These are phyloP conservation scores for Talaromyces adpressus DNA, from an alignment of 495 filamentous ascomycete species.

Conservation along the genomic window DNA sequence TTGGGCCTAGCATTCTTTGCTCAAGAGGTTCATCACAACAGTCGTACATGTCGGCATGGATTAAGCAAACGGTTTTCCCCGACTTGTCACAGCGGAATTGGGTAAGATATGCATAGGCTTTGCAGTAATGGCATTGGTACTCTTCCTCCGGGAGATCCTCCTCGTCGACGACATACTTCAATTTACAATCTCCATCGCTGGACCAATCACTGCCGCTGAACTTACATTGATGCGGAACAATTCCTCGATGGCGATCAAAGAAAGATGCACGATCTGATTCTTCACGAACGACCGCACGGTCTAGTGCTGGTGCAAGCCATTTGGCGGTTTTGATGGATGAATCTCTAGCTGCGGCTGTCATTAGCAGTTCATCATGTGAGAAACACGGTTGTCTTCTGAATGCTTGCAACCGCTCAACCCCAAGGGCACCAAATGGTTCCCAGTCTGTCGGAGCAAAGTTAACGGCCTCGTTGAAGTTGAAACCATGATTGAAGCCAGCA, in stretches of 20 bases:
- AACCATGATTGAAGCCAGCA: conserved; percentile 90
- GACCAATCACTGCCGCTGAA: conserved; percentile 25
- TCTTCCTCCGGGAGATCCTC: conserved; percentile 80
- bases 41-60: conserved; percentile 67
- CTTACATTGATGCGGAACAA: conserved; percentile 39
- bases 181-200: conserved; percentile 26
- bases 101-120: conserved; percentile 85
- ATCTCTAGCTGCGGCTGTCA: conserved; percentile 75
- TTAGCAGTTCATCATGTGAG: conserved; percentile 92
- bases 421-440: conserved; percentile 86
- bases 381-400: conserved; percentile 94
- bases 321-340: conserved; percentile 87
- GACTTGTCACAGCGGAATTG: conserved; percentile 76
- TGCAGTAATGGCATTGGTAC: conserved; percentile 87
- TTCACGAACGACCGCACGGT: conserved; percentile 69
- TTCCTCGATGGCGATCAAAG: conserved; percentile 53
- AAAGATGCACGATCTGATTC: conserved; percentile 59
- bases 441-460: conserved; percentile 97
- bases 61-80: conserved; percentile 69
- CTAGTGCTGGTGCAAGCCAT: conserved; percentile 85
- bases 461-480: conserved; percentile 99
- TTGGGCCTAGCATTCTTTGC: conserved; percentile 51
- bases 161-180: conserved; percentile 50
- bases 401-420: conserved; percentile 76
- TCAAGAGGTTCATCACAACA: conserved; percentile 65